Base-by-base conservation (phyloP, 208 protist species). In the Crithidia bombi region DNA sequence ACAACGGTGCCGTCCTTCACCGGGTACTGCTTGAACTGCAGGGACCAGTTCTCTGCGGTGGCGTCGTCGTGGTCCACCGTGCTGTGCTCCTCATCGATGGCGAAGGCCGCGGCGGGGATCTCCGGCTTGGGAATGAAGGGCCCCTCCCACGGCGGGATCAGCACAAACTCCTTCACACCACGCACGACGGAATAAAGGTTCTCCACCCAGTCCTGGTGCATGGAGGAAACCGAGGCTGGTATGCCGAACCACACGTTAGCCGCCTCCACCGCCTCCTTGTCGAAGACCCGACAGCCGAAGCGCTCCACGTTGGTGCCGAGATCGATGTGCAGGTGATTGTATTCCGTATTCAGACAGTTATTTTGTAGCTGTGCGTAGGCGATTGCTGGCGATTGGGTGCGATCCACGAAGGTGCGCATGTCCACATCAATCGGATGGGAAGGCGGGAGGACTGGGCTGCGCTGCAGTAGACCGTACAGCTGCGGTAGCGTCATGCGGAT, bases 151-250 rank as follows among this genome's bases (percentile, higher is more conserved):
- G 92, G 90, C 5, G 92, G 90, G 33, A 97, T 67, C 32, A 97
- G 79, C n/a, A 92, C 64, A 46, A 97, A 97, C 68, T 92, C 88
- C 82, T 98, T 98, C 47, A 91, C 84, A 3, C 94, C 94, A 12
- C 89, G 82, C 36, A 98, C 82, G 5, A 97, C 92, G 7, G 84
- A 64, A 78, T 98, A 98, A 19, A 98, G 78, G 66, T 98, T 98
- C 75, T 98, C 92, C 25, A 94, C 94, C 82, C 83, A 95, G 80
- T 98, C 94, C 73, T 96, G 91, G 62, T 98, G 94, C 81, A 95
- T 78, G 19, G 87, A 91, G n/a, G 87, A 92, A 30, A 96, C 89
- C 2, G 83, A 90, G 46, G 83, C 83, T 0, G 80, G 75, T 33
- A 85, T 87, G 58, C 94, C 94, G 32, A 98, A 82, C 94, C 94